Evolutionary conservation across 2,329 filamentous ascomycete genomes (phyloP), one percentile per base, ranked within the genome.

Genomic region (Aspergillus oerlinghausenensis): DNA sequence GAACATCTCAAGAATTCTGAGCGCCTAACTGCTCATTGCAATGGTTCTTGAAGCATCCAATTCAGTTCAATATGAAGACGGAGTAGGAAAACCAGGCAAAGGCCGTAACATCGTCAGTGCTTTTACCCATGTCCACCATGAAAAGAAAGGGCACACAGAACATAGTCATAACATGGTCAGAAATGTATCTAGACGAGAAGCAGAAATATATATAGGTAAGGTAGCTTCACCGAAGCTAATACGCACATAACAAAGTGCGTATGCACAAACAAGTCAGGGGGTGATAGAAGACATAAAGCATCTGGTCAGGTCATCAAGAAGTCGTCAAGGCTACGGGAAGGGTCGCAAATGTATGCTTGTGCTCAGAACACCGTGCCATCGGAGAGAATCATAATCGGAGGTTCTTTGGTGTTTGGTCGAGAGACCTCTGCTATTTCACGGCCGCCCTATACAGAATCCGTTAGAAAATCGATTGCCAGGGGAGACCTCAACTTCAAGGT

Each of bases 371-470:
- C 90, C 25, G 94, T 97, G 60, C 94, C 94, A 73, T 99, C 94
- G 63, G 91, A 96, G 64, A 96, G 84, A 66, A 97, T 97, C 77
- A 97, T 87, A 70, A 99, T 97, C 4, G 94, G 94, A 32, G 93
- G 91, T 72, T 96, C 91, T 77, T 94, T 96, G 52, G 94, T 97
- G 69, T 97, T 97, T 23, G 94, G 94, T 65, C 94, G 84, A 65
- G 91, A 93, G 62, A 97, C 91, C 77, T 97, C 93, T 61, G 94
- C 94, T 71, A 97, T 89, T 77, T 97, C 94, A 70, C 94, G 87
- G 58, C 94, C 94, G 66, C 93, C 93, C 92, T 85, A 62, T 17
- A 47, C 47, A 51, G 84, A 14, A 38, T 57, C 54, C 52, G 60
- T 70, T 68, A 68, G 69, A 52, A 35, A 42, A 63, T 57, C 55